Evolutionary conservation across 768 basidiomycete species (phyloP).

Genomic region (Russula griseocarnosa): DNA sequence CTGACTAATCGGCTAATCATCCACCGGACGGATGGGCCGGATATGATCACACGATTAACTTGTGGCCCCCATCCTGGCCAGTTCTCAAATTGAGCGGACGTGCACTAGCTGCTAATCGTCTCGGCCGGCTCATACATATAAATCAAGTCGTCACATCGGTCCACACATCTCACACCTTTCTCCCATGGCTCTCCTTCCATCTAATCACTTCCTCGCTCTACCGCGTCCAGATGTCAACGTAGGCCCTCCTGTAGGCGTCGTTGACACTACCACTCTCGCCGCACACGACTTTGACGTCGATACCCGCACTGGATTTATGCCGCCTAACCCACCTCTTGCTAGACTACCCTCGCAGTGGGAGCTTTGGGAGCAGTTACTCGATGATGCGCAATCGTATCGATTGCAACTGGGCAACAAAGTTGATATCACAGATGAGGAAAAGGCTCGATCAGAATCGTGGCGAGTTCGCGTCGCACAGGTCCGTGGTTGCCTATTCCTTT

Average conservation of each 20-base stretch:
- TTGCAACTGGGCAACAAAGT: conserved; percentile 51
- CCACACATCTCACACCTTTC: neutral
- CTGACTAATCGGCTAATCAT: neutral
- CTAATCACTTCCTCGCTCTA: conserved; percentile 37
- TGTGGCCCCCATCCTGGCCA: no score
- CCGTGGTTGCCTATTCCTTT: conserved; percentile 22
- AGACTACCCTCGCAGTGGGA: conserved; percentile 63
- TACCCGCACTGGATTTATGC: conserved; percentile 87
- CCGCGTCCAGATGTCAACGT: conserved; percentile 35
- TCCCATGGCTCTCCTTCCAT: conserved; percentile 22
- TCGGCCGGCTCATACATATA: neutral
- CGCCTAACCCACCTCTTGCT: conserved; percentile 63
- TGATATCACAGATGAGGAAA: conserved; percentile 34
- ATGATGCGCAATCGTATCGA: conserved; percentile 44
- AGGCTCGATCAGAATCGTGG: conserved; percentile 40
- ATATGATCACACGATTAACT: neutral
- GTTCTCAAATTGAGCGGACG: neutral
- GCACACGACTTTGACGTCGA: conserved; percentile 78
- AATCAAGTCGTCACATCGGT: neutral
- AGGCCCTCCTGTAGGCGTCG: conserved; percentile 32
- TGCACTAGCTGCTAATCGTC: no score
- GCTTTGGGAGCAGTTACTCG: conserved; percentile 64
- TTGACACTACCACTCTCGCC: conserved; percentile 39
- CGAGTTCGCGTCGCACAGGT: conserved; percentile 42
- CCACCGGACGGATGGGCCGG: neutral